phyloP scores from a whole-genome alignment of 768 basidiomycete species.

The Hericium rajendrae region DNA sequence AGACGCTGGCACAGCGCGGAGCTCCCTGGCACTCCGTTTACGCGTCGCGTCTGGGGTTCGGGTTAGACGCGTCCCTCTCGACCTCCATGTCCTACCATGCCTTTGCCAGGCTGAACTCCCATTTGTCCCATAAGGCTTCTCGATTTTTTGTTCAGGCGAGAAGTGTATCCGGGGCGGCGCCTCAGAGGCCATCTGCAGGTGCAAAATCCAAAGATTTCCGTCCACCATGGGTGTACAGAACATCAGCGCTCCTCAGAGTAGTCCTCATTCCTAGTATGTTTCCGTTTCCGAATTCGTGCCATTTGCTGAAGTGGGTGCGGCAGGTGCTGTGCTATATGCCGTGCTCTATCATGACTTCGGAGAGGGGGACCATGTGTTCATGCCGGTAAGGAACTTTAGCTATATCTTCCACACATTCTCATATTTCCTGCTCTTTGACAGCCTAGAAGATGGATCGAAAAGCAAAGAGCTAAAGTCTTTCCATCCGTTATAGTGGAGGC shows the following conservation, averaged over 20 bases:
- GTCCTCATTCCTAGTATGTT: conserved; percentile 12
- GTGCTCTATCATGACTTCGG: conserved; percentile 18
- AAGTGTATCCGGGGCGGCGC: no score
- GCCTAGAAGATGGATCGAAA: conserved; percentile 49
- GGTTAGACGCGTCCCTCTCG: no score
- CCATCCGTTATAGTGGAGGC: conserved; percentile 48
- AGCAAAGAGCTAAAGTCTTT: conserved; percentile 42
- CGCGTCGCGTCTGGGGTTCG: no score
- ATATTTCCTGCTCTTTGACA: conserved; percentile 17
- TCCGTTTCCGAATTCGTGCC: not conserved
- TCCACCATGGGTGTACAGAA: conserved; percentile 48
- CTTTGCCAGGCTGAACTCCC: no score
- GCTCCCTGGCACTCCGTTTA: no score
- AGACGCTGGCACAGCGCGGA: no score
- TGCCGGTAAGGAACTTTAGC: conserved; percentile 10
- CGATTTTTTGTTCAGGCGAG: no score
- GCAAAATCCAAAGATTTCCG: conserved; percentile 32
- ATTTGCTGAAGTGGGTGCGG: not conserved
- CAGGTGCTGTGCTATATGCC: conserved; percentile 12
- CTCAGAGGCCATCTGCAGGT: no score
- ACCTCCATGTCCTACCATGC: no score
- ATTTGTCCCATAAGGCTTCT: no score
- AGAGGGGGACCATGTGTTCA: conserved; percentile 16
- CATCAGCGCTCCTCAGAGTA: conserved; percentile 3
- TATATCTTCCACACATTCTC: not conserved